These are phyloP conservation scores for Glycyrrhiza uralensis DNA, from an alignment of 306 rosid species.

Conservation along the genomic window DNA sequence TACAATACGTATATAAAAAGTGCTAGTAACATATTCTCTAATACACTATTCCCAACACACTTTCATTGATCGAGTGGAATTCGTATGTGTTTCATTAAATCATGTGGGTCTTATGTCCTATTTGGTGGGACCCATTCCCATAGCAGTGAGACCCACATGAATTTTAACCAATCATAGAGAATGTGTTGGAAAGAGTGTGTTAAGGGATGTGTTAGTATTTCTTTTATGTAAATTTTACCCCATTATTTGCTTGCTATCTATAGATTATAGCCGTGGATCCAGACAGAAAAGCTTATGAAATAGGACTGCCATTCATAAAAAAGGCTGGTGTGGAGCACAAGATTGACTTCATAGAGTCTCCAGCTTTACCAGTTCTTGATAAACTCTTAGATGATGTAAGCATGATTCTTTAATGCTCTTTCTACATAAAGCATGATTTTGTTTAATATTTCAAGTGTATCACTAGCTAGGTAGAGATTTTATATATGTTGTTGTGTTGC, in stretches of 20 bases:
- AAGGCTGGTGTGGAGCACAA: conserved; percentile 60
- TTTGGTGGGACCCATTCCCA: too few species aligned
- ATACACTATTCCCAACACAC: too few species aligned
- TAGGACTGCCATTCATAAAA: conserved; percentile 48
- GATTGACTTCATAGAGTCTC: conserved; percentile 44
- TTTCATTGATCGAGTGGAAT: too few species aligned
- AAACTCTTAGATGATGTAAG: conserved; percentile 40
- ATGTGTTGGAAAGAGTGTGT: too few species aligned
- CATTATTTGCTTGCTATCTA: background rate
- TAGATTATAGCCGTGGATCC: conserved; percentile 49
- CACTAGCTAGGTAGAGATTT: background rate
- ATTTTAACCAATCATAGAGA: too few species aligned
- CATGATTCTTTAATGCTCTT: background rate
- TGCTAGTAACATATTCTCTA: too few species aligned
- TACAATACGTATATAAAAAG: too few species aligned
- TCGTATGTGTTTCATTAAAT: too few species aligned
- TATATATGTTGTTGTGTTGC: conserved; percentile 4
- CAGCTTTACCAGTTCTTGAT: conserved; percentile 39
- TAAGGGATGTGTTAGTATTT: too few species aligned
- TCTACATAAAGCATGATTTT: background rate
- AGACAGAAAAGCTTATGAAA: conserved; percentile 38
- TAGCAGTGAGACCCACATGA: too few species aligned
- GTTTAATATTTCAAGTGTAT: too few species aligned
- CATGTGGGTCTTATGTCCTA: too few species aligned
- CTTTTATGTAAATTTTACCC: background rate